These are phyloP conservation scores for Penstemon newberryi DNA, from an alignment of 257 asterid genomes.

Conservation along the genomic window DNA sequence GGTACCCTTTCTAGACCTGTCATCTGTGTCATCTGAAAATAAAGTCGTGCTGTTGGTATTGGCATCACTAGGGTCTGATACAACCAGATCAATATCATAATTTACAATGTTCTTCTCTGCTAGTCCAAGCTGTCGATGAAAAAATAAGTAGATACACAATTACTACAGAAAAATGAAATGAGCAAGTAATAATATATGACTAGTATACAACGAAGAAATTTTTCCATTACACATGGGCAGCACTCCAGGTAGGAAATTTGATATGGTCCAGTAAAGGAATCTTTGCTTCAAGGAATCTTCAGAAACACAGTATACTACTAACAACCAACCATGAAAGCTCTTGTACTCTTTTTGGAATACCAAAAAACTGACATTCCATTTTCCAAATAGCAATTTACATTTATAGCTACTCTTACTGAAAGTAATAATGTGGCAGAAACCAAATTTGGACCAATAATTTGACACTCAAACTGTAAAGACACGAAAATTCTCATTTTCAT, in stretches of 20 bases:
- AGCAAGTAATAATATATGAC: constrained; percentile 17
- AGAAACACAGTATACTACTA: neutral
- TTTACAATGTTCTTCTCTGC: constrained; percentile 89
- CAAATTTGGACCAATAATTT: neutral
- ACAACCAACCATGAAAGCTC: neutral
- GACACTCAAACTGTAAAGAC: neutral
- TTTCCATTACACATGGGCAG: constrained; percentile 11
- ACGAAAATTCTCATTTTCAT: neutral
- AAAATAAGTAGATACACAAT: constrained; percentile 29
- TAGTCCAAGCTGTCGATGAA: constrained; percentile 81
- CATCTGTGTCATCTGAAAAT: constrained; percentile 95
- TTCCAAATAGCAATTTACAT: constrained; percentile 8
- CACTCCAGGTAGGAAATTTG: constrained; percentile 23
- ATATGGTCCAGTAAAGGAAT: constrained; percentile 21
- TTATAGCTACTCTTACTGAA: neutral
- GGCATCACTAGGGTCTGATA: constrained; percentile 92
- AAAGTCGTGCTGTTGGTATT: constrained; percentile 92
- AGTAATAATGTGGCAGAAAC: neutral
- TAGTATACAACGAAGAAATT: constrained; percentile 19
- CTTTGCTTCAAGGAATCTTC: constrained; percentile 23
- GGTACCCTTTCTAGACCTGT: constrained; percentile 58
- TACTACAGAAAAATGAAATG: constrained; percentile 15
- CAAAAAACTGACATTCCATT: constrained; percentile 12
- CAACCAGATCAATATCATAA: constrained; percentile 79
- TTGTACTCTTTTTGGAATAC: constrained; percentile 1